Percentiles rank a stretch among this genome's conserved stretches.
Evolutionary conservation across 768 basidiomycete genomes (phyloP).

Genomic region (Phlebiopsis gigantea): DNA sequence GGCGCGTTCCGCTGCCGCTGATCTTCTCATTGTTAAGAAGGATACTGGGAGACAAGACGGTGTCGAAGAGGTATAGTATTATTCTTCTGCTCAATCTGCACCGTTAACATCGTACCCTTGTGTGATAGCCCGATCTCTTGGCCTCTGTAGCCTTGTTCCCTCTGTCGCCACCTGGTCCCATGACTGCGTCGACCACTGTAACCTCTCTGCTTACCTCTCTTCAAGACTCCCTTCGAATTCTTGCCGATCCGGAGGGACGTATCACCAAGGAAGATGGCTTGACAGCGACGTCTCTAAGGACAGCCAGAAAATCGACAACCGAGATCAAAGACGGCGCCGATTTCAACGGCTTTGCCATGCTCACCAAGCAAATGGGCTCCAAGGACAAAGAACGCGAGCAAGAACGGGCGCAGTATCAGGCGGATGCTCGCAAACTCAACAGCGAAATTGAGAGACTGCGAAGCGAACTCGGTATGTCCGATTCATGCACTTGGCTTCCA

Average conservation of each 20-base stretch:
- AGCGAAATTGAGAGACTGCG: slow-evolving; percentile 45
- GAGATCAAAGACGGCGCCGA: background rate
- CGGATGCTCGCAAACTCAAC: slow-evolving; percentile 47
- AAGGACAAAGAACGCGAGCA: slow-evolving; percentile 7
- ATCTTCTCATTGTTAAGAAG: background rate
- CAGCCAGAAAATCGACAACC: background rate
- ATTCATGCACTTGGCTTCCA: slow-evolving; percentile 11
- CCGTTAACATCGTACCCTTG: background rate
- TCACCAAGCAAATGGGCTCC: background rate
- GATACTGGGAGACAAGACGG: background rate
- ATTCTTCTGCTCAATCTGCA: background rate
- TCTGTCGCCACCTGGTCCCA: slow-evolving; percentile 13
- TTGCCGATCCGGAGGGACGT: slow-evolving; percentile 21
- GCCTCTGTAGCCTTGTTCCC: slow-evolving; percentile 23
- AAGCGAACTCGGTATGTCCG: slow-evolving; percentile 49
- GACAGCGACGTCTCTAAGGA: background rate
- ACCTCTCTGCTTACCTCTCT: slow-evolving; percentile 22
- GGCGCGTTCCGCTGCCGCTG: background rate
- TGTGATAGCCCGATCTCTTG: slow-evolving; percentile 21
- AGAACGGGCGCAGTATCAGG: slow-evolving; percentile 6
- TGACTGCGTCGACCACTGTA: slow-evolving; percentile 22
- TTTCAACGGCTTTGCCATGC: background rate
- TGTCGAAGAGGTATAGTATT: background rate
- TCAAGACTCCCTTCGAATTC: slow-evolving; percentile 17
- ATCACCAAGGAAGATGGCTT: background rate